Percentiles rank a stretch among this genome's conserved stretches.
phyloP scores from a whole-genome alignment of 1,139 yeast genomes.

The Meyerozyma athensensis region DNA sequence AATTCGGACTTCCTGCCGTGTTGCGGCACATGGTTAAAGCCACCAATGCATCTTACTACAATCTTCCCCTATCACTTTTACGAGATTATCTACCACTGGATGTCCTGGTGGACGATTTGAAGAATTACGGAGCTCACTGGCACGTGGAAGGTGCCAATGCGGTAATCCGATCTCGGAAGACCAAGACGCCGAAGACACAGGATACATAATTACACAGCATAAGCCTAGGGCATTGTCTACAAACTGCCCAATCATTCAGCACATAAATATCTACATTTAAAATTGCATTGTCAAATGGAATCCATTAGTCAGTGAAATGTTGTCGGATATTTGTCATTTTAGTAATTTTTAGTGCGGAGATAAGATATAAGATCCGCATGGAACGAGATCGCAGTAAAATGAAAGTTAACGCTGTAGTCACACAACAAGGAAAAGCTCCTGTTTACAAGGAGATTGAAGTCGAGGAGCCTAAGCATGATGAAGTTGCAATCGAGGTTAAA shows the following conservation, averaged over 20 bases:
- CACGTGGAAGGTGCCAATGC: conserved; percentile 19
- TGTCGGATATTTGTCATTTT: no score
- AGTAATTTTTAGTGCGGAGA: no score
- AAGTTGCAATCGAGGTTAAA: conserved; percentile 13
- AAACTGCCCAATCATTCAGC: no score
- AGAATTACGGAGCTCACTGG: conserved; percentile 25
- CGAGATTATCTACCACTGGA: conserved; percentile 28
- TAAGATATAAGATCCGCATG: not conserved
- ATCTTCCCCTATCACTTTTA: conserved; percentile 18
- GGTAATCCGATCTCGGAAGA: conserved; percentile 19
- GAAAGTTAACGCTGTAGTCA: not conserved
- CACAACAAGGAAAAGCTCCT: not conserved
- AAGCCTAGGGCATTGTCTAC: no score
- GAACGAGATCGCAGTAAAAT: not conserved
- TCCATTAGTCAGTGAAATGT: no score
- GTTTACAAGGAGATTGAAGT: conserved; percentile 1
- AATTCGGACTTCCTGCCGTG: conserved; percentile 33
- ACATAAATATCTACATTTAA: no score
- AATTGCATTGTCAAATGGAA: no score
- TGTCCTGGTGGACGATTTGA: conserved; percentile 16
- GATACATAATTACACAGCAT: no score
- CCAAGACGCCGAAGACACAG: not conserved
- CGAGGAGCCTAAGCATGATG: not conserved
- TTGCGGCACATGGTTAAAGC: conserved; percentile 24
- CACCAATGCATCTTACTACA: conserved; percentile 35